Evolutionary conservation across 257 asterid genomes (phyloP).

Genomic region (Ilex asprella): DNA sequence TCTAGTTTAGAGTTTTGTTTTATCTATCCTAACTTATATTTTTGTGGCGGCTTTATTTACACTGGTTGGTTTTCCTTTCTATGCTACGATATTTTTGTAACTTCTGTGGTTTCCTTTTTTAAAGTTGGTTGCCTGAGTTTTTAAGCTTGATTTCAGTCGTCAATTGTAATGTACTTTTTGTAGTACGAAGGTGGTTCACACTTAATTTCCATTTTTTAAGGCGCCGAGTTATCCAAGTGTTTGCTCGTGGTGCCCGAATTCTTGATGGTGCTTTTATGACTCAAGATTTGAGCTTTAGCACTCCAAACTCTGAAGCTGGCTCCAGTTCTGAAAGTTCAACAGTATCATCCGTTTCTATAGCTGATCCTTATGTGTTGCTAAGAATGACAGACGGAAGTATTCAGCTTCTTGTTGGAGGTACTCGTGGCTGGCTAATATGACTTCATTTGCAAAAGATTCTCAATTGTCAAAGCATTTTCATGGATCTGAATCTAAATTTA

Average conservation of each 20-base stretch:
- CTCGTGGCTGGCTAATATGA: slow-evolving; percentile 4
- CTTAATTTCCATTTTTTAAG: slow-evolving; percentile 31
- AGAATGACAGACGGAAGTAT: slow-evolving; percentile 91
- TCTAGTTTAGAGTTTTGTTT: no score
- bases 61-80: background rate
- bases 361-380: slow-evolving; percentile 90
- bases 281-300: slow-evolving; percentile 81
- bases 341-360: slow-evolving; percentile 84
- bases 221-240: slow-evolving; percentile 93
- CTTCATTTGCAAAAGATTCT: background rate
- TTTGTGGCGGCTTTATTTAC: background rate
- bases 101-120: background rate
- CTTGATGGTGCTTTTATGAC: slow-evolving; percentile 97
- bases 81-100: background rate
- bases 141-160: background rate
- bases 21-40: background rate
- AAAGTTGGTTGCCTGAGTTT: background rate
- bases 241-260: slow-evolving; percentile 87
- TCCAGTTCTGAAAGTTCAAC: slow-evolving; percentile 56
- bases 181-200: slow-evolving; percentile 14
- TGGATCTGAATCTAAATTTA: no score
- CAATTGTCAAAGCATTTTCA: no score
- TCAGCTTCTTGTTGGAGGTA: slow-evolving; percentile 98
- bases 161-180: background rate
- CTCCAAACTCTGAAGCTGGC: slow-evolving; percentile 60